Base-by-base conservation (phyloP, 2,329 filamentous ascomycete species). In the Sarocladium strictum region DNA sequence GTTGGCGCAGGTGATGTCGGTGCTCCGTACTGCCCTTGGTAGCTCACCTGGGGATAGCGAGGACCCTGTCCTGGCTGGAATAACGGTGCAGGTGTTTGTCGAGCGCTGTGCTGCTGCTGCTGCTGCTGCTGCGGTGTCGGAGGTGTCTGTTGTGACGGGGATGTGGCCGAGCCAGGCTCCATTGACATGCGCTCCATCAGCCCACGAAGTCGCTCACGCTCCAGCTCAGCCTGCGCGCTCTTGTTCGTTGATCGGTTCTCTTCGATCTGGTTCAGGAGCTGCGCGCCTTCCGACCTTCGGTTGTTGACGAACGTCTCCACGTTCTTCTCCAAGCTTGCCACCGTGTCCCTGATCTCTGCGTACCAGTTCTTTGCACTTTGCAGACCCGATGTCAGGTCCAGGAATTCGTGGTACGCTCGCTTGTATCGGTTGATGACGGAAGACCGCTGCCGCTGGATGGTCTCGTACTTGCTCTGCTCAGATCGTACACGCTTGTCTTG, bases 221-320 rank as follows among this genome's bases (percentile, higher is more conserved):
- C 93, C 53, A 88, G 79, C 63, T 96, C 91, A 29, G 91, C 90
- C 56, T 81, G 78, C 3, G 74, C 71, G 43, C 61, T 68, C 67
- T 81, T 80, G 65, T 68, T 86, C 52, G 79, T 82, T 3, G 83
- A 80, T 63, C 86, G 86, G 52, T 87, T 84, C 61, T 88, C 85
- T 69, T 96, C 91, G 59, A 99, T 99, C 62, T 91, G 87, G 61
- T 83, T 85, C 33, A 99, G 80, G 4, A 99, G 80, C 67, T 96
- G 90, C 0, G 90, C 90, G 3, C 94, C 94, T 73, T 99, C 94
- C 1, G 89, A 87, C 57, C 92, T 79, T 53, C 94, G 83, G 69
- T 99, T 99, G 74, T 91, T 95, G 60, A 99, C 92, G 71, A 99
- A 99, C 0, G 88, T 89, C 60, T 97, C 93, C 1, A 99, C 94